Percentiles rank a stretch among this genome's conserved stretches.
Evolutionary conservation across 2,329 filamentous ascomycete species (phyloP).

Genomic region (Pseudonectria foliicola): DNA sequence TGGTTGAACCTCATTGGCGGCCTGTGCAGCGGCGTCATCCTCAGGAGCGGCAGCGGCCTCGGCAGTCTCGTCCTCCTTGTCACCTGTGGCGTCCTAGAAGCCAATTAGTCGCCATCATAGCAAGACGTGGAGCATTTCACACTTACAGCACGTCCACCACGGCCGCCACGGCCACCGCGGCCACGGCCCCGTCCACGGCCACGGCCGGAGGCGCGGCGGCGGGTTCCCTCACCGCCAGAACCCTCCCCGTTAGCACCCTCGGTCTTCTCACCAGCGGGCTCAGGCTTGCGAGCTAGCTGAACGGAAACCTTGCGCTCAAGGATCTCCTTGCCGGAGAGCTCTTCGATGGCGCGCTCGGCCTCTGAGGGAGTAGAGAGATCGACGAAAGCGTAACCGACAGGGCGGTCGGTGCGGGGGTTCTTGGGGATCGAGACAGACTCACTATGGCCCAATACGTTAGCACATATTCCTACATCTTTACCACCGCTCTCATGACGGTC

Average conservation of each 20-base stretch:
- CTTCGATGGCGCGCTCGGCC: constrained; percentile 89
- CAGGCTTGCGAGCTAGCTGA: constrained; percentile 95
- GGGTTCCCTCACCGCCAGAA: constrained; percentile 58
- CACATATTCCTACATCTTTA: constrained; percentile 10
- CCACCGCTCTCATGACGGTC: background rate
- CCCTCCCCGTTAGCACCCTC: constrained; percentile 73
- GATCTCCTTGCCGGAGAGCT: constrained; percentile 96
- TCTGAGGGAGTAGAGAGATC: constrained; percentile 91
- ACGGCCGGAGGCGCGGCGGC: constrained; percentile 56
- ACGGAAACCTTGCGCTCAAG: constrained; percentile 98
- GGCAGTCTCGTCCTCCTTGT: constrained; percentile 37
- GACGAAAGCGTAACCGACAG: constrained; percentile 98
- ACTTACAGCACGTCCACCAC: constrained; percentile 43
- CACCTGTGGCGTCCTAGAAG: constrained; percentile 30
- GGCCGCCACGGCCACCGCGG: constrained; percentile 58
- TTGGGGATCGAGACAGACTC: constrained; percentile 98
- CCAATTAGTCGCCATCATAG: constrained; percentile 6
- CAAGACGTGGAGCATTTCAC: constrained; percentile 10
- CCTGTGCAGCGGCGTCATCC: constrained; percentile 37
- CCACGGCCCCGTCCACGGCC: constrained; percentile 64
- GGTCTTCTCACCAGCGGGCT: constrained; percentile 69
- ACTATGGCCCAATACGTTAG: constrained; percentile 43
- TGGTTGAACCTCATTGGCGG: constrained; percentile 47
- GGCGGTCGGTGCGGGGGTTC: constrained; percentile 97
- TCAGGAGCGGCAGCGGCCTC: constrained; percentile 38